Evolutionary conservation across 441 rosid species (phyloP), one percentile per base, ranked within the genome.

Genomic region (Adansonia grandidieri): DNA sequence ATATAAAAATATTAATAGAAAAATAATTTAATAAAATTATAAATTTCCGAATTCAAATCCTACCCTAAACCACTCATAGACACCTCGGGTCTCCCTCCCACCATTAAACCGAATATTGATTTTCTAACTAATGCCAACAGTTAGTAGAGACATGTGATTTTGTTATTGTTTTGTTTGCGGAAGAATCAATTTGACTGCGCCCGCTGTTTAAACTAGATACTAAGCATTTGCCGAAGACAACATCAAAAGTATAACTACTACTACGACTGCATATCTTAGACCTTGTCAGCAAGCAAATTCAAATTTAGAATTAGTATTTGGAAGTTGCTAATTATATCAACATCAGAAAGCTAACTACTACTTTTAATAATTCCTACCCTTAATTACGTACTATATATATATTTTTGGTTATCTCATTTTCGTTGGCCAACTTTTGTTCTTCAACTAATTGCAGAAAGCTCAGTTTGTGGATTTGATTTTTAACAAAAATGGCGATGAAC

Each of bases 201-300:
- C 5, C 0, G 68, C 45, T 28, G 19, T 14, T 32, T 63, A 15
- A 63, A 5, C 2, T 28, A 13, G 10, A 13, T 37, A 20, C 20
- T 0, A 1, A 64, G 47, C 47, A 32, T 32, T 64, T 37, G 19
- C 5, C 47, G 2, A 64, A 14, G 69, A 37, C 47, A 32, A 64
- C 47, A 2, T 28, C 32, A 32, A 37, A 64, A 37, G 20, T 11
- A 64, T 14, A 64, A 37, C 47, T 5, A 42, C 6, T 42, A 42
- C 45, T 42, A 4, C 17, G 9, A 32, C 48, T 51, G 4, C 45
- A 71, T 3, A 10, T 63, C 60, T 48, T 17, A 54, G 50, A 40
- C 83, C 77, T 82, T 9, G 28, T 58, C 63, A 61, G 37, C 20
- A 82, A 86, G 84, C 78, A 78, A 78, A 19, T 20, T 17, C 56